Conservation (phyloP, 345 rosid species). For the Linum trigynum region DNA sequence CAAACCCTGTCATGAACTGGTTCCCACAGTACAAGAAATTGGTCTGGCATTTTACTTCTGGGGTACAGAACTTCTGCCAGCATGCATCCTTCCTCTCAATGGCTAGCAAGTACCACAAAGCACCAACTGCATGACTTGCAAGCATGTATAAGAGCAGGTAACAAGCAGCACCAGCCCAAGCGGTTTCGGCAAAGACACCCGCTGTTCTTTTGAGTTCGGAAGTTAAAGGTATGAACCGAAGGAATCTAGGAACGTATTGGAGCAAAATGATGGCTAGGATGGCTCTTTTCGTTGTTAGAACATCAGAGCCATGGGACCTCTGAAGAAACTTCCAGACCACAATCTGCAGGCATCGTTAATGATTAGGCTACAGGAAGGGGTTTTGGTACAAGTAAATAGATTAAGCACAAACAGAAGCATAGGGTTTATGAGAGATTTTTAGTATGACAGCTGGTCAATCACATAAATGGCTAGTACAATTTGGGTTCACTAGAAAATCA, state of each 20-base stretch:
- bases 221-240: conserved; percentile 62
- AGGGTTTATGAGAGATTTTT: no score
- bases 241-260: conserved; percentile 64
- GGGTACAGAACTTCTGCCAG: conserved; percentile 51
- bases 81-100: conserved; percentile 72
- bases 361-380: no score
- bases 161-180: conserved; percentile 98
- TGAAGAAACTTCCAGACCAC: conserved; percentile 76
- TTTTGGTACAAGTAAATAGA: no score
- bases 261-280: conserved; percentile 54
- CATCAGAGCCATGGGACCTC: conserved; percentile 64
- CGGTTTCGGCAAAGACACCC: conserved; percentile 93
- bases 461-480: no score
- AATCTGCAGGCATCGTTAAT: conserved; percentile 36
- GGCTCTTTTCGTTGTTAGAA: conserved; percentile 63
- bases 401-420: no score
- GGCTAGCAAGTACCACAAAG: conserved; percentile 87
- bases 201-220: conserved; percentile 90
- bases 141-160: conserved; percentile 92
- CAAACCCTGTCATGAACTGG: conserved; percentile 36
- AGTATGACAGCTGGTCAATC: no score
- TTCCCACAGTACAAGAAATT: conserved; percentile 72
- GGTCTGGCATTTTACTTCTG: conserved; percentile 22
- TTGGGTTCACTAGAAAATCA: no score
- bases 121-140: conserved; percentile 97